Base-by-base conservation (phyloP, 164 flowering plant genomes). In the Platanus orientalis region DNA sequence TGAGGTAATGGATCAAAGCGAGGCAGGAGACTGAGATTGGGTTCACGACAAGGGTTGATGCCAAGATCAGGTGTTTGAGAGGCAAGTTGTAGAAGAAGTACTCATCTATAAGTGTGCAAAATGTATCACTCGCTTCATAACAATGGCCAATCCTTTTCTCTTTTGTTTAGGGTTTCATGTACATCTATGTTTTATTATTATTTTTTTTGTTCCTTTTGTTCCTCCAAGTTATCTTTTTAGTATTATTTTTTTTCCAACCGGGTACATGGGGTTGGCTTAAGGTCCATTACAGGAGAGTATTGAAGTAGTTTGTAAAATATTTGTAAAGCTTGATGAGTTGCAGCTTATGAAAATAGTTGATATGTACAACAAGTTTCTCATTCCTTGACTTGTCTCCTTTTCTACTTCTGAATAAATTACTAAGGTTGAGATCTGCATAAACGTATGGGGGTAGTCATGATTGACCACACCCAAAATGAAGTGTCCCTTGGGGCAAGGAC, bases 11-110 rank as follows among this genome's bases (percentile, higher is more conserved):
- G 19, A 83, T 86, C 2, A 88, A 85, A 62, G 90, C 94, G 3
- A 75, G 89, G 52, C 78, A 82, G 55, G 70, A 73, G 40, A 88
- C 94, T 25, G 83, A 85, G 80, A 88, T 88, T 10, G 94, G 94
- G 50, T 83, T 88, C 79, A 70, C 90, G 0, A 89, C 87, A 0
- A 74, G 94, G 42, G 94, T 88, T 0, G 94, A 88, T 28, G 90
- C 89, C 7, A 88, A 83, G 62, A 88, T 88, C 70, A 76, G 90
- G 47, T 81, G 75, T 19, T 67, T 87, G 60, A 80, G 60, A 69
- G 83, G 71, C 64, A 83, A 60, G 65, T 74, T 87, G 62, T 79
- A 83, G 0, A 86, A 79, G 62, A 86, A 80, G 70, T 64, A 70
- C 26, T 40, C 78, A 0, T 19, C 70, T 17, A 7, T 60, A 4